Evolutionary conservation across 768 basidiomycete genomes (phyloP), one percentile per base, ranked within the genome.

Genomic region (Chalciporus piperatus): DNA sequence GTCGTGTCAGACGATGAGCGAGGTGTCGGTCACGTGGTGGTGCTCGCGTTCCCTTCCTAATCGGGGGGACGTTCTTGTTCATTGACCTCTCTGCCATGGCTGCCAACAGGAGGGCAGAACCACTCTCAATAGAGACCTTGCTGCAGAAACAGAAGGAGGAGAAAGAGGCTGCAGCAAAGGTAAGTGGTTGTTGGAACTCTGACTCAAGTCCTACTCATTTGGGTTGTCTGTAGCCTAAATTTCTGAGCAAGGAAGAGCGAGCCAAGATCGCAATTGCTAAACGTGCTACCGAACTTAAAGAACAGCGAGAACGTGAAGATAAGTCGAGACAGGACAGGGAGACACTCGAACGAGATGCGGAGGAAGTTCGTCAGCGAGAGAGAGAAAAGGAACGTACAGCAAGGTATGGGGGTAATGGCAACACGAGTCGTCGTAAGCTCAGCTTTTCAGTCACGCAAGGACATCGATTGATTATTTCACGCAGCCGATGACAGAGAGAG

Each of bases 161-260:
- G 66, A 92, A 87, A 62, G 93, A 97, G 54, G 89, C 88, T 1
- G 89, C 92, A 44, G 75, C 93, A 45, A 97, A 92, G 80, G 95
- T 92, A 51, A 27, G 68, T 65, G n/a, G 8, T 1, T 28, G 25
- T 23, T 6, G 1, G 8, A 14, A 17, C 7, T 41, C 20, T 19
- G 20, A 33, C 43, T 30, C 1, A 28, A 9, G 14, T 23, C 9
- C 23, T 28, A 25, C 56, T 55, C 44, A 56, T 45, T 41, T 33
- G 33, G 12, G 25, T 27, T 11, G 43, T 55, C 25, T 46, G 27
- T 70, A 98, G 94, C 96, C 96, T 32, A 96, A 84, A 70, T 98
- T 98, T 74, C 76, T 98, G 13, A 83, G 90, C 3, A 98, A 91
- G 71, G 91, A 94, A 58, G 90, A 97, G 62, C 83, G 96, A 44